A percentile compares a stretch with the other conserved stretches of the same genome.
Evolutionary conservation across 768 basidiomycete species (phyloP).

Genomic region (Crucibulum laeve): DNA sequence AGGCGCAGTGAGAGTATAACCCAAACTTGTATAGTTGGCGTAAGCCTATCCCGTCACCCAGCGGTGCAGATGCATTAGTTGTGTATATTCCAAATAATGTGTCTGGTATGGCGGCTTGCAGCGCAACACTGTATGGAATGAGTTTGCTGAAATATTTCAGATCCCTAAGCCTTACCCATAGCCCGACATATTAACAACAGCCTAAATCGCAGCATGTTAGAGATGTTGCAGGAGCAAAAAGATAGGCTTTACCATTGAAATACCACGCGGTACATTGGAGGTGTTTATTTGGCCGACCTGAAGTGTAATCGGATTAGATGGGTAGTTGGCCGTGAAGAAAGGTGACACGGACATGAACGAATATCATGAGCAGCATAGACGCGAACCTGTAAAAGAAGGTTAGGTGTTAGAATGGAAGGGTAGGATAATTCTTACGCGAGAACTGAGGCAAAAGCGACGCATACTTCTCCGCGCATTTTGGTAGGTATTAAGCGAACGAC

Average conservation of each 20-base stretch:
- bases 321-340: constrained; percentile 3
- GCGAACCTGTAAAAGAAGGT: constrained; percentile 28
- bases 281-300: constrained; percentile 84
- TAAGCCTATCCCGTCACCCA: constrained; percentile 52
- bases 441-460: constrained; percentile 66
- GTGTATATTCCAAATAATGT: constrained; percentile 64
- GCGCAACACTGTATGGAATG: constrained; percentile 36
- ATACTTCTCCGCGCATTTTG: constrained; percentile 70
- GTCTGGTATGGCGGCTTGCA: constrained; percentile 47
- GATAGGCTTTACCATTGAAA: constrained; percentile 58
- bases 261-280: constrained; percentile 62
- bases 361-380: constrained; percentile 66
- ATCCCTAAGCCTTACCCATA: constrained; percentile 51
- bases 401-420: constrained; percentile 14
- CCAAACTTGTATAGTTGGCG: constrained; percentile 74
- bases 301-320: constrained; percentile 18
- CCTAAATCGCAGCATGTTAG: constrained; percentile 31
- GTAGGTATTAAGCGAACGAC: constrained; percentile 12
- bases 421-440: constrained; percentile 53
- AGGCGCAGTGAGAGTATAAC: constrained; percentile 79
- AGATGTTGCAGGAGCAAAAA: constrained; percentile 1
- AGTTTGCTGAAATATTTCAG: background rate
- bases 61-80: constrained; percentile 57
- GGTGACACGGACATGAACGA: constrained; percentile 63
- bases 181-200: constrained; percentile 61